These are phyloP conservation scores for Solanum tacnaense DNA, from an alignment of 257 asterid species.

Conservation along the genomic window DNA sequence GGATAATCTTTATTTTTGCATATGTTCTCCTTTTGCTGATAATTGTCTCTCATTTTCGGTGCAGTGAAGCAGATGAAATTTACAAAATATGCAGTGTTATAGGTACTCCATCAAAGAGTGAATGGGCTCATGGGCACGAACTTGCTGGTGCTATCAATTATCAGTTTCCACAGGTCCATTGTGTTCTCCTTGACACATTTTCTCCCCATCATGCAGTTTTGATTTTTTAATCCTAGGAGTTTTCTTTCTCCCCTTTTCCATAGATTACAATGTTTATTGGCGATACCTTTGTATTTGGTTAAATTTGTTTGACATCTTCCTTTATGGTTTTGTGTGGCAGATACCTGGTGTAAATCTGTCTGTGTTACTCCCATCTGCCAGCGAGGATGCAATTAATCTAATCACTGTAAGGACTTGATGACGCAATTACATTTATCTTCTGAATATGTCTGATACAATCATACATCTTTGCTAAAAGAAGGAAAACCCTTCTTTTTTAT, in stretches of 20 bases:
- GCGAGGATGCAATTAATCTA: constrained; percentile 66
- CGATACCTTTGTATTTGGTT: background rate
- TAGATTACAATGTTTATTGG: background rate
- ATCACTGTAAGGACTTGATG: constrained; percentile 44
- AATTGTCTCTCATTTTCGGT: background rate
- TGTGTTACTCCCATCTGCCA: constrained; percentile 57
- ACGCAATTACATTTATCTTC: constrained; percentile 5
- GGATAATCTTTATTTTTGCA: background rate
- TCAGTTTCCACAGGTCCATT: constrained; percentile 56
- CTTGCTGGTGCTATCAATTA: constrained; percentile 54
- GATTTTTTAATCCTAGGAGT: background rate
- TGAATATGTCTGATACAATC: background rate
- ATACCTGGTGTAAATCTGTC: constrained; percentile 42
- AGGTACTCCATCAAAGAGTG: constrained; percentile 65
- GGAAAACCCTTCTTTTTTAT: background rate
- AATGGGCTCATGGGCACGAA: constrained; percentile 58
- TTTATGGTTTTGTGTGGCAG: background rate
- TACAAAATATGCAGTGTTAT: constrained; percentile 79
- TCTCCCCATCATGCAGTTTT: background rate
- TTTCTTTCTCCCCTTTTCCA: background rate
- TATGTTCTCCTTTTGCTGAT: constrained; percentile 3
- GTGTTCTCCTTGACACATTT: constrained; percentile 3
- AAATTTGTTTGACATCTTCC: background rate
- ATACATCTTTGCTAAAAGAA: background rate
- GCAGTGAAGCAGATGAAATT: constrained; percentile 90